Conservation (phyloP, 768 basidiomycete genomes). For the Podaxis rugospora region DNA sequence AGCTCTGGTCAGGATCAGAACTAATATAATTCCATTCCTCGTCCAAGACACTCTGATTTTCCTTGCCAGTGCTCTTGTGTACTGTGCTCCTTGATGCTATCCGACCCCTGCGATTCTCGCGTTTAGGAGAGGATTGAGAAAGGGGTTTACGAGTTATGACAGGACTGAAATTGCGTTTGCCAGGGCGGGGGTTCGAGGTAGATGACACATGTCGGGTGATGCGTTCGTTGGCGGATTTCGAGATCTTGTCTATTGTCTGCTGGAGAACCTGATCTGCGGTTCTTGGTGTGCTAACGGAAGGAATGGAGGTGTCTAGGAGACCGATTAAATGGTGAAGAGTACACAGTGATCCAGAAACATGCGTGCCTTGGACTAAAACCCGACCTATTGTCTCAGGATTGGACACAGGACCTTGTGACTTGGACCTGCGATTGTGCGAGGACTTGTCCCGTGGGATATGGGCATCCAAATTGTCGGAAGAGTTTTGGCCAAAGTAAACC, state of each 20-base stretch:
- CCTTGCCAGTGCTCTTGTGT: slow-evolving; percentile 31
- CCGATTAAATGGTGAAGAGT: background rate
- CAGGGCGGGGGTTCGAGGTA: background rate
- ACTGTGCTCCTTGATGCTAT: background rate
- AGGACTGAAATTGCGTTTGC: background rate
- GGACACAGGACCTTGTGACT: slow-evolving; percentile 1
- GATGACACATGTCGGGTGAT: background rate
- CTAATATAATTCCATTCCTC: slow-evolving; percentile 36
- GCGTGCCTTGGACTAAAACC: background rate
- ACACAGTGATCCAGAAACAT: background rate
- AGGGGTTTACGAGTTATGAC: background rate
- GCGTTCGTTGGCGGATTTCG: slow-evolving; percentile 37
- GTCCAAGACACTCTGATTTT: slow-evolving; percentile 33
- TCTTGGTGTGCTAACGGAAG: slow-evolving; percentile 38
- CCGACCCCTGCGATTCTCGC: background rate
- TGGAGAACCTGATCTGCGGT: slow-evolving; percentile 36
- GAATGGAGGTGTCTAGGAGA: slow-evolving; percentile 19
- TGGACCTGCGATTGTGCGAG: background rate
- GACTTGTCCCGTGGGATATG: slow-evolving; percentile 18
- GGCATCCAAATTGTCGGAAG: slow-evolving; percentile 22
- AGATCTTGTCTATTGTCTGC: slow-evolving; percentile 38
- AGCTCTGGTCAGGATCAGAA: slow-evolving; percentile 23
- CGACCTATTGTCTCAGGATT: background rate
- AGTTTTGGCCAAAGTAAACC: slow-evolving; percentile 8
- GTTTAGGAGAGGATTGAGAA: background rate